These are phyloP conservation scores for Angomonas desouzai DNA, from an alignment of 208 protist species.

Conservation along the genomic window DNA sequence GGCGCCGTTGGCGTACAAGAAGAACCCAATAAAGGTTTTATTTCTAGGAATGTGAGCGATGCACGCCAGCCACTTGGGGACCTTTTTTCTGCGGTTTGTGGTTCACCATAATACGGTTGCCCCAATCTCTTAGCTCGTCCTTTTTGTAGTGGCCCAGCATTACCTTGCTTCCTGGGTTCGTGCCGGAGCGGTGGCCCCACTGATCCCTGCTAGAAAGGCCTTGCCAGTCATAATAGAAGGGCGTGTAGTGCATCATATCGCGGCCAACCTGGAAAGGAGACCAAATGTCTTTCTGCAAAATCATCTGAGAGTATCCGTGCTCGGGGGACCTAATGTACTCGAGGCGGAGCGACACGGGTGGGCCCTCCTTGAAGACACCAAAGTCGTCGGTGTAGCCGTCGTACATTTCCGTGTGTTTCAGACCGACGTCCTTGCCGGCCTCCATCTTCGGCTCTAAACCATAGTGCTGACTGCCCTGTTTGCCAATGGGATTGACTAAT, in stretches of 20 bases:
- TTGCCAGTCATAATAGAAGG: constrained; percentile 90
- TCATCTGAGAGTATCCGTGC: constrained; percentile 76
- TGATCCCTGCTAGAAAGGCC: constrained; percentile 86
- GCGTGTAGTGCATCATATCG: constrained; percentile 86
- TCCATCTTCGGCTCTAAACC: constrained; percentile 76
- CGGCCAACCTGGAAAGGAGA: constrained; percentile 87
- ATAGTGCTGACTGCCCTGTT: constrained; percentile 86
- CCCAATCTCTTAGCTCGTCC: constrained; percentile 73
- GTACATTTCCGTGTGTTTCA: constrained; percentile 92
- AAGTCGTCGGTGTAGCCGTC: constrained; percentile 93
- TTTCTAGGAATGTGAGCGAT: constrained; percentile 77
- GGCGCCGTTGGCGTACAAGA: constrained; percentile 89
- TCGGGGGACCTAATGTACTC: constrained; percentile 89
- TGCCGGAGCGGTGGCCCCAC: constrained; percentile 86
- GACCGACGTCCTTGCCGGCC: constrained; percentile 81
- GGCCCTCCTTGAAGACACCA: constrained; percentile 90
- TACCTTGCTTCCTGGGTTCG: constrained; percentile 84
- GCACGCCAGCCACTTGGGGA: constrained; percentile 90
- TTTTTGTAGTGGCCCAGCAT: constrained; percentile 81
- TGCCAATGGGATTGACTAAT: constrained; percentile 78
- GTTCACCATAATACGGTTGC: constrained; percentile 79
- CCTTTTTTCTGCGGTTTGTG: constrained; percentile 87
- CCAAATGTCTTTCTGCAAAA: constrained; percentile 88
- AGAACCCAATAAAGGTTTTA: constrained; percentile 85
- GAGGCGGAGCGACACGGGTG: constrained; percentile 79